Conservation (phyloP, 1,284 basidiomycete genomes). For the Ceratobasidium sp. region DNA sequence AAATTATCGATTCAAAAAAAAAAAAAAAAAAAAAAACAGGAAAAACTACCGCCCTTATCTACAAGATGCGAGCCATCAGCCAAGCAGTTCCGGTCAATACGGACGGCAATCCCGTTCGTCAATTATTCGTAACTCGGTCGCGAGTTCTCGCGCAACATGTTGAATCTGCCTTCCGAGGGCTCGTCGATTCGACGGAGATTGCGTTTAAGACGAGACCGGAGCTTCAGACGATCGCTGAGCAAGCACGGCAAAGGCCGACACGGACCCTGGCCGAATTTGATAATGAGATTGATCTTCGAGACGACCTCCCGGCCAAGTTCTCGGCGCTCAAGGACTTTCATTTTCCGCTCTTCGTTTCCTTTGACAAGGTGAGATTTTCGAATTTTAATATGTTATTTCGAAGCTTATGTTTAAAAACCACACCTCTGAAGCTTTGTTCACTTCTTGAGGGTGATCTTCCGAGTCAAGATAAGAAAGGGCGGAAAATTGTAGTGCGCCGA, state of each 20-base stretch:
- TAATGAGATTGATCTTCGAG: neutral
- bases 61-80: constrained; percentile 19
- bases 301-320: constrained; percentile 10
- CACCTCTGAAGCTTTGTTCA: neutral
- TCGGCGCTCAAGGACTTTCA: neutral
- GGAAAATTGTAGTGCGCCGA: neutral
- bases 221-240: neutral
- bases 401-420: neutral
- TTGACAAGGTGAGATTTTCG: constrained; percentile 19
- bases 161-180: neutral
- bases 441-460: constrained; percentile 5
- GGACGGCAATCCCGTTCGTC: neutral
- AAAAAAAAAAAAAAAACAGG: too few species aligned
- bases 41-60: constrained; percentile 12
- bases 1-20: too few species aligned
- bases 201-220: neutral
- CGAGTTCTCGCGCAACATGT: constrained; percentile 5
- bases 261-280: neutral
- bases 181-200: neutral
- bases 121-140: constrained; percentile 23
- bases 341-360: constrained; percentile 30
- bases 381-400: neutral
- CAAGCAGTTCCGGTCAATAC: neutral
- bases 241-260: neutral
- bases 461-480: too few species aligned